A percentile compares a stretch with the other conserved stretches of the same genome.
These are phyloP conservation scores for Tolypocladium ovalisporum DNA, from an alignment of 2,329 filamentous ascomycete genomes.

Conservation along the genomic window DNA sequence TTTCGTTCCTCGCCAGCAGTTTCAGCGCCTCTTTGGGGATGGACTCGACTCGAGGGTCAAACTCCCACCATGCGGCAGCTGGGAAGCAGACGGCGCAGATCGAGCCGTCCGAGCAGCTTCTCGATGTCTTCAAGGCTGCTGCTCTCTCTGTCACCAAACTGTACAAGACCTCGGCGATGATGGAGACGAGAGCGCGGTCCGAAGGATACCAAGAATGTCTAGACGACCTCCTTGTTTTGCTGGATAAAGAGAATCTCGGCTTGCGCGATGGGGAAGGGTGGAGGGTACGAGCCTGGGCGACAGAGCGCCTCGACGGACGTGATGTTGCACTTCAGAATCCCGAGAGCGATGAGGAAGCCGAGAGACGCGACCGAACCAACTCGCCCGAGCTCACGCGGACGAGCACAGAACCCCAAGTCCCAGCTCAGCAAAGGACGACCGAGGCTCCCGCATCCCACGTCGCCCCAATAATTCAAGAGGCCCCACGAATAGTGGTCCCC, in stretches of 20 bases:
- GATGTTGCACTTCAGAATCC: constrained; percentile 40
- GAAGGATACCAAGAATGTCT: constrained; percentile 92
- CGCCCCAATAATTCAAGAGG: constrained; percentile 14
- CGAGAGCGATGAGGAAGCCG: constrained; percentile 60
- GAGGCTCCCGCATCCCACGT: constrained; percentile 16
- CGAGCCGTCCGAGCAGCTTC: constrained; percentile 51
- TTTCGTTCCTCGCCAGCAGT: neutral
- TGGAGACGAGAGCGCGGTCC: constrained; percentile 61
- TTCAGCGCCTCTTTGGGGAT: constrained; percentile 1
- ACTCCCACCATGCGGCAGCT: constrained; percentile 6
- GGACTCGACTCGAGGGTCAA: constrained; percentile 5
- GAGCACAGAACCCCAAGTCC: constrained; percentile 26
- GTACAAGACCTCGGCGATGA: constrained; percentile 80
- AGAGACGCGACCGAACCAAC: constrained; percentile 49
- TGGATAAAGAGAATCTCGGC: constrained; percentile 74
- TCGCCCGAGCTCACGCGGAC: constrained; percentile 47
- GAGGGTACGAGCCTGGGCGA: constrained; percentile 52
- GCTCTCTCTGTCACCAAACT: constrained; percentile 92
- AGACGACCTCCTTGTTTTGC: constrained; percentile 75
- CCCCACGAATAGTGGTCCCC: constrained; percentile 36
- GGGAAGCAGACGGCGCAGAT: constrained; percentile 19
- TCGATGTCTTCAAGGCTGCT: constrained; percentile 84
- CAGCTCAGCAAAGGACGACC: constrained; percentile 10
- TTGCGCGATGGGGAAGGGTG: constrained; percentile 68
- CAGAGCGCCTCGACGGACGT: constrained; percentile 56